Conservation (phyloP, 225 moss, liverwort and hornwort genomes). For the Ulota crispa region DNA sequence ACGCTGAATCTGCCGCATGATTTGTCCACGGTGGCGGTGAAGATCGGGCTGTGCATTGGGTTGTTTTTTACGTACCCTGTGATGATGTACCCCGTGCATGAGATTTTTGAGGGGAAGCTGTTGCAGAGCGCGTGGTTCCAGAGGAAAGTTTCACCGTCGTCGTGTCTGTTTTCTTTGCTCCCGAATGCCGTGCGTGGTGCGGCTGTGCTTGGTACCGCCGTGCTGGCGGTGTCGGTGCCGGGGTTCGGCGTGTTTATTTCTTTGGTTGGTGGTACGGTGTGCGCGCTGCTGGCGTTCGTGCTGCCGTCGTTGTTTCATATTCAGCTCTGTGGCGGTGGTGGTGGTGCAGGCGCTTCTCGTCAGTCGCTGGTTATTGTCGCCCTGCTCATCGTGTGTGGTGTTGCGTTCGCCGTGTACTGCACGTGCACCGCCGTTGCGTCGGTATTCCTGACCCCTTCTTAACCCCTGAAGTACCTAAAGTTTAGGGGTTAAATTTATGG, state of each 20-base stretch:
- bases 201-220: conserved; percentile 57
- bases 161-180: conserved; percentile 33
- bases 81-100: conserved; percentile 95
- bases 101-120: conserved; percentile 82
- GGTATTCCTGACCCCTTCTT: conserved; percentile 45
- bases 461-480: too few relatives aligned
- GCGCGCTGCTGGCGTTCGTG: conserved; percentile 87
- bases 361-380: conserved; percentile 38
- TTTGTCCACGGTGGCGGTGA: conserved; percentile 69
- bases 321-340: conserved; percentile 51
- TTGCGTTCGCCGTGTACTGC: conserved; percentile 60
- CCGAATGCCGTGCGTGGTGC: conserved; percentile 58
- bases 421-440: conserved; percentile 52
- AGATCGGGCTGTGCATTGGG: conserved; percentile 70
- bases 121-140: conserved; percentile 70
- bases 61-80: conserved; percentile 94
- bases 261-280: conserved; percentile 88
- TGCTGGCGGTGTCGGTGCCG: conserved; percentile 75
- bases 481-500: too few relatives aligned
- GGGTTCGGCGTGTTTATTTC: conserved; percentile 89
- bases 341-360: conserved; percentile 25
- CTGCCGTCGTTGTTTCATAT: conserved; percentile 79
- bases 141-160: conserved; percentile 33
- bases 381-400: conserved; percentile 60
- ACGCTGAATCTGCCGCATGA: conserved; percentile 78